Percentiles rank a stretch among this genome's conserved stretches.
Conservation (phyloP, 2,329 filamentous ascomycete species). For the Claviceps africana region DNA sequence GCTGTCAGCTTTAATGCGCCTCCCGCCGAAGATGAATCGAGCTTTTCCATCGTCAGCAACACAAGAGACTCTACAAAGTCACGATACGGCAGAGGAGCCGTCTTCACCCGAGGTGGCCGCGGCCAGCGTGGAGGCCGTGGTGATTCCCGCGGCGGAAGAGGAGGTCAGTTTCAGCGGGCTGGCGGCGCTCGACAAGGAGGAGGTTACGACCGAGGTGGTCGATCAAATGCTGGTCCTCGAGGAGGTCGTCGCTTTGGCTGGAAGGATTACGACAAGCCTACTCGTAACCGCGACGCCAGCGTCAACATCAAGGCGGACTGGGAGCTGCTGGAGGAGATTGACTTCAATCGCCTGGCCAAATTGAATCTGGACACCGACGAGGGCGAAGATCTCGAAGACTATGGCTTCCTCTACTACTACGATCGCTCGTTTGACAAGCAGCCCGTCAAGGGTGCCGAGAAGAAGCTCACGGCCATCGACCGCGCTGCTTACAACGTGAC, state of each 20-base stretch:
- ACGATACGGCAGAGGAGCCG: constrained; percentile 77
- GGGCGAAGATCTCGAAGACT: constrained; percentile 87
- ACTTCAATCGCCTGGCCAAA: constrained; percentile 90
- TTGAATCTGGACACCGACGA: constrained; percentile 90
- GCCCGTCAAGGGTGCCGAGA: constrained; percentile 76
- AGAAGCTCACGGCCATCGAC: constrained; percentile 77
- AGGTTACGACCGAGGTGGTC: constrained; percentile 60
- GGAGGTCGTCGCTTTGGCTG: constrained; percentile 86
- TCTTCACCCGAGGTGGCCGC: constrained; percentile 69
- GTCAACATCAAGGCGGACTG: constrained; percentile 95
- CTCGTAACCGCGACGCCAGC: constrained; percentile 88
- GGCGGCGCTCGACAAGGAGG: constrained; percentile 50
- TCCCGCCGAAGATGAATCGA: constrained; percentile 85
- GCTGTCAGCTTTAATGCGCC: constrained; percentile 82
- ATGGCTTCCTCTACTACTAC: constrained; percentile 98
- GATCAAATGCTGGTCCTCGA: constrained; percentile 50
- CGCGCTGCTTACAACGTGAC: constrained; percentile 97
- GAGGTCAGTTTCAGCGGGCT: constrained; percentile 53
- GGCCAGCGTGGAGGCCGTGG: constrained; percentile 62
- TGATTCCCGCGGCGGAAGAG: constrained; percentile 43
- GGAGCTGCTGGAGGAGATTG: constrained; percentile 93
- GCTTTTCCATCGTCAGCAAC: constrained; percentile 96
- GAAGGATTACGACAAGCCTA: constrained; percentile 98
- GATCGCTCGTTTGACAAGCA: constrained; percentile 91
- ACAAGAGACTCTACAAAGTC: constrained; percentile 73